Evolutionary conservation across 768 basidiomycete genomes (phyloP), one percentile per base, ranked within the genome.

Genomic region (Leccinum subtestaceum): DNA sequence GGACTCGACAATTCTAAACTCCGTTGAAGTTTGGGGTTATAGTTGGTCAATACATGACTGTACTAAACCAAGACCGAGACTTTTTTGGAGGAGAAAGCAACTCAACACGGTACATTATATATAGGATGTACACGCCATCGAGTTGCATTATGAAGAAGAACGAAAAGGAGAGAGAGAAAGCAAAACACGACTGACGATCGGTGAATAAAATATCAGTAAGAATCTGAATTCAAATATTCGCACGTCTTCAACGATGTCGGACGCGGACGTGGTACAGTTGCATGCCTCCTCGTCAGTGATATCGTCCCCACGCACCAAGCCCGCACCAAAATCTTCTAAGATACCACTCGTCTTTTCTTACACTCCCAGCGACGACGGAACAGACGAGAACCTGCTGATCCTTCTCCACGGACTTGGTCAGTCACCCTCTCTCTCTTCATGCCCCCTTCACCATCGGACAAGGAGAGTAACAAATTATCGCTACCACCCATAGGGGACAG

Each of bases 351-450:
- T 81, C 19, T 91, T 88, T 71, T 76, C 75, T 2, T 96, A 95
- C 71, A 61, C 75, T 5, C 78, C 91, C 13, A 93, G 91, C 60
- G 80, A 86, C 59, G 91, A 95, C 70, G 91, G 91, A 47, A 88
- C 84, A 9, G 92, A 95, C 64, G 88, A 92, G 70, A 95, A 95
- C 71, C 73, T 95, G 17, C 74, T 96, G 23, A 80, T 96, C 59
- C 78, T 96, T 32, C 76, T 96, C 8, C 94, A 96, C 61, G 94
- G 94, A 0, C 81, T 95, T 25, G 93, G 93, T 92, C 62, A 57
- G 81, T 63, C 27, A 40, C 25, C 17, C 8, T 19, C 19, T 4
- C 9, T 23, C 5, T 27, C 31, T 32, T 11, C 21, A 21, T 21
- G 21, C 21, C 21, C 21, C 21, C 21, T 21, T 21, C 21, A 21